Conservation (phyloP, 257 asterid genomes). For the Solanum stenotomum region DNA sequence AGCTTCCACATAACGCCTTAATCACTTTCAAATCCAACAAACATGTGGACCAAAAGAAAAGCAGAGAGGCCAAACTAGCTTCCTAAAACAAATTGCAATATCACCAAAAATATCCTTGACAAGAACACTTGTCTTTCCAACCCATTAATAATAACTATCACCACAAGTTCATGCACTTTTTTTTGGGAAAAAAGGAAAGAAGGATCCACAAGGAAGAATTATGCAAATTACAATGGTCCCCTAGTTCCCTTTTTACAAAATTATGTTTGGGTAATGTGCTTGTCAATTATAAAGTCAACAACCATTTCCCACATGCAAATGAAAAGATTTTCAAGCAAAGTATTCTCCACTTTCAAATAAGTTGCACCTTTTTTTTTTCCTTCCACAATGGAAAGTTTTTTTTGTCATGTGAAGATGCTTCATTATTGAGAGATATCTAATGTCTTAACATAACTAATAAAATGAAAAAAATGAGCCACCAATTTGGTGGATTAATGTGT, state of each 20-base stretch:
- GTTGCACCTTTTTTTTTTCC: background rate
- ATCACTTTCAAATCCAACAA: background rate
- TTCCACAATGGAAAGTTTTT: background rate
- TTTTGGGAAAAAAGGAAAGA: background rate
- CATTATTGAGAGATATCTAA: background rate
- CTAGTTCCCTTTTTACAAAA: background rate
- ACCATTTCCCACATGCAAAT: background rate
- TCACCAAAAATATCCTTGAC: background rate
- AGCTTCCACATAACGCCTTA: no score
- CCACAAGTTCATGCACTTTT: background rate
- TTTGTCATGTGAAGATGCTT: background rate
- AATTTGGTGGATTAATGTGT: background rate
- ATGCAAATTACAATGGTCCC: conserved; percentile 2
- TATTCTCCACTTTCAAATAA: background rate
- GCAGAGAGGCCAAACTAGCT: background rate
- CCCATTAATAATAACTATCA: background rate
- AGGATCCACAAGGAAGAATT: conserved; percentile 1
- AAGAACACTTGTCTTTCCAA: conserved; percentile 1
- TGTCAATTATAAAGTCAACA: conserved; percentile 2
- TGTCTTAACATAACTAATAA: background rate
- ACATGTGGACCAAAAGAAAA: background rate
- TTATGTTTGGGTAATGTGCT: background rate
- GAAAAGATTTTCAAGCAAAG: background rate
- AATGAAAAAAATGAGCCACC: background rate
- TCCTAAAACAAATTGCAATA: background rate